Evolutionary conservation across 1,139 yeast species (phyloP).

Genomic region (Hemisphaericaspora subhashii): DNA sequence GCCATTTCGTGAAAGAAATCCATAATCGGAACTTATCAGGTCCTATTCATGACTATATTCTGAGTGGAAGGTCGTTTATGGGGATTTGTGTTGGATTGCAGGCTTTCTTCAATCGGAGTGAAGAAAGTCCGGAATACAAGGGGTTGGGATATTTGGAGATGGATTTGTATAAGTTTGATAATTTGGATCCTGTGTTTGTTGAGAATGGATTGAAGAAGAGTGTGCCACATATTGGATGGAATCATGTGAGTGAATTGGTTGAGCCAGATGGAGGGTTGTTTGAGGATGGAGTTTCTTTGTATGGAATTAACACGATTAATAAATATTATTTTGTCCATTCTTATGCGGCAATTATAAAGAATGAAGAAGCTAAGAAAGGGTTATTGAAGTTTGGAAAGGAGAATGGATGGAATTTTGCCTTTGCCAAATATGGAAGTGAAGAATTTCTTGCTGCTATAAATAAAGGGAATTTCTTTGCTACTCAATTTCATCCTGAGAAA

Average conservation of each 20-base stretch:
- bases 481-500: conserved; percentile 97
- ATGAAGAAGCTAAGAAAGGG: conserved; percentile 25
- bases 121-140: conserved; percentile 59
- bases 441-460: conserved; percentile 80
- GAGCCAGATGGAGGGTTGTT: conserved; percentile 17
- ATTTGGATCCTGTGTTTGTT: conserved; percentile 34
- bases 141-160: conserved; percentile 60
- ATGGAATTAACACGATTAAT: conserved; percentile 59
- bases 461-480: conserved; percentile 80
- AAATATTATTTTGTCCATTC: conserved; percentile 95
- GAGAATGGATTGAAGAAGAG: conserved; percentile 51
- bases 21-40: conserved; percentile 59
- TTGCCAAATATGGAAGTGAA: conserved; percentile 75
- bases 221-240: conserved; percentile 98
- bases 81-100: conserved; percentile 98
- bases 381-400: conserved; percentile 29
- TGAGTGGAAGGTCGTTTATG: conserved; percentile 80
- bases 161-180: conserved; percentile 58
- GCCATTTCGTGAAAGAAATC: conserved; percentile 81
- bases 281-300: conserved; percentile 37
- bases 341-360: conserved; percentile 67
- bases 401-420: conserved; percentile 78
- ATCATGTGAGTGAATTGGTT: conserved; percentile 34
- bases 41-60: conserved; percentile 65
- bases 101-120: conserved; percentile 71